Evolutionary conservation across 2,329 filamentous ascomycete genomes (phyloP), one percentile per base, ranked within the genome.

Genomic region (Paraconiothyrium brasiliense): DNA sequence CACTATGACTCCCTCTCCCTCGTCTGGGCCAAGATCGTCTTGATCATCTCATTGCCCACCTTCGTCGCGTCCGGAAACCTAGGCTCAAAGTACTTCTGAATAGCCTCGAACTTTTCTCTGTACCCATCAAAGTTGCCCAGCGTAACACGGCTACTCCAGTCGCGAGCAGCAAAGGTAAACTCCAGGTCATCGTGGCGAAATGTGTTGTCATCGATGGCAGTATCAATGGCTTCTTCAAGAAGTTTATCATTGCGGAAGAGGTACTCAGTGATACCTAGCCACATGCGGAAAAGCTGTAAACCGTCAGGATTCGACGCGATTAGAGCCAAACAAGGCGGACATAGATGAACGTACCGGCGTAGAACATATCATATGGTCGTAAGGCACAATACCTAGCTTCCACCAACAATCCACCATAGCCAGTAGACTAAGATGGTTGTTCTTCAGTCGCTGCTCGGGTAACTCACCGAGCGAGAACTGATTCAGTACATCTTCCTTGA

Each of bases 381-480:
- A 99, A 0, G 95, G 95, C 51, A 96, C 91, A 71, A 97, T 99
- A 37, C 89, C 91, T 49, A 98, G 86, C 68, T 92, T 92, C 76
- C 92, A 95, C 95, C 95, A 99, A 81, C 94, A 98, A 82, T 99
- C 95, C 47, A 98, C 96, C 88, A 99, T 99, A 50, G 94, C 95
- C 48, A 99, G 85, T 60, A 99, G 84, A 76, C 90, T 94, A 34
- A 99, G 86, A 79, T 99, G 96, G 76, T 95, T 99, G 81, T 99
- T 99, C 57, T 91, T 92, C 22, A 92, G 87, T 62, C 85, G 83
- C 72, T 90, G 85, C 58, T 87, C 87, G 43, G 89, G 85, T 63
- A 85, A 84, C 59, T 90, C 88, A 39, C 92, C 91, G 1, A 99
- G 84, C 44, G 92, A 94, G 79, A 98, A 99, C 37, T 89, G 89